Evolutionary conservation across 345 rosid species (phyloP).

Genomic region (Rhizophora mangle): DNA sequence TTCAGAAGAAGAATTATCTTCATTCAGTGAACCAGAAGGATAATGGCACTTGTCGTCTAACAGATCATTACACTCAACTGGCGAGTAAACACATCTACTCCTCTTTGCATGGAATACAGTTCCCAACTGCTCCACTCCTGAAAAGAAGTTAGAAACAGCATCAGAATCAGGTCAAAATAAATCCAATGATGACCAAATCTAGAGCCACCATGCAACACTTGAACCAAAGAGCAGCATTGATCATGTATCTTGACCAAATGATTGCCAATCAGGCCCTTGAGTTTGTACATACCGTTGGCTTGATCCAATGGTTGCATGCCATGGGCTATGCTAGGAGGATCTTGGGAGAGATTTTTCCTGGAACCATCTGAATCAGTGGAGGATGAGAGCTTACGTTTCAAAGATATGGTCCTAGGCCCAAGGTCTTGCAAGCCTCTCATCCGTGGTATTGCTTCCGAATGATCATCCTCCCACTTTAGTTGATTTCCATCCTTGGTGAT

Average conservation of each 20-base stretch:
- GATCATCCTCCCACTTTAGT: slow-evolving; percentile 38
- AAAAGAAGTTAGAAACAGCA: slow-evolving; percentile 33
- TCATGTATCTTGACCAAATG: slow-evolving; percentile 24
- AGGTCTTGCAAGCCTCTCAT: slow-evolving; percentile 92
- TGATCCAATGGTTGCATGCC: slow-evolving; percentile 43
- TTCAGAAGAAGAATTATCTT: slow-evolving; percentile 44
- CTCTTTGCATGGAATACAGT: slow-evolving; percentile 56
- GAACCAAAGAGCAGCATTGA: slow-evolving; percentile 16
- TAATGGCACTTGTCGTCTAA: slow-evolving; percentile 43
- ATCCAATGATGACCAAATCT: slow-evolving; percentile 11
- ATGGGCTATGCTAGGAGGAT: slow-evolving; percentile 43
- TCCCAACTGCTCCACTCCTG: slow-evolving; percentile 56
- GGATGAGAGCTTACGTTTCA: slow-evolving; percentile 52
- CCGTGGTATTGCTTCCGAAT: slow-evolving; percentile 51
- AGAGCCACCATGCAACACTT: slow-evolving; percentile 20
- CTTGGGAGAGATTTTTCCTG: slow-evolving; percentile 41
- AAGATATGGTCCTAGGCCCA: slow-evolving; percentile 55
- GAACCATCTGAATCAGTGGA: slow-evolving; percentile 48
- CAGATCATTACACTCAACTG: slow-evolving; percentile 46
- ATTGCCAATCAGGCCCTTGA: slow-evolving; percentile 11
- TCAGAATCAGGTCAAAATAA: slow-evolving; percentile 25
- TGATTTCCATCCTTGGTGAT: slow-evolving; percentile 34
- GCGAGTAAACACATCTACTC: slow-evolving; percentile 48
- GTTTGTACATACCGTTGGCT: slow-evolving; percentile 51
- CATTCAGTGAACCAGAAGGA: slow-evolving; percentile 37